Evolutionary conservation across 352 stramenopile genomes (phyloP).

Genomic region (Phytophthora megakarya): DNA sequence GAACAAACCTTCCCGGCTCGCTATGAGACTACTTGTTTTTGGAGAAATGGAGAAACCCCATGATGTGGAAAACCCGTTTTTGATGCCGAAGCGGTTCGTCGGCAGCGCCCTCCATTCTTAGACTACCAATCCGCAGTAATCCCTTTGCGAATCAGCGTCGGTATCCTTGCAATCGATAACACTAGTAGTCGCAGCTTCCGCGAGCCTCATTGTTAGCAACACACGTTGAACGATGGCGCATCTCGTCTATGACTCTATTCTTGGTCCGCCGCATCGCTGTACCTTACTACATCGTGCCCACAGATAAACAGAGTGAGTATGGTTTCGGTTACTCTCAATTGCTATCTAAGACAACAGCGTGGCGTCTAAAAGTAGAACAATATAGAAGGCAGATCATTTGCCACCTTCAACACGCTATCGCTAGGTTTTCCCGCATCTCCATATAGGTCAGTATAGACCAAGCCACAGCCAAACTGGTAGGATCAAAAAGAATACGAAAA

Average conservation of each 20-base stretch:
- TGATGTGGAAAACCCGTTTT: slow-evolving; percentile 4
- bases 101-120: background rate
- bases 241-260: background rate
- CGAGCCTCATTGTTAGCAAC: background rate
- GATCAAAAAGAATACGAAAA: too few species aligned
- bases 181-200: background rate
- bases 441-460: too few species aligned
- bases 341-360: too few species aligned
- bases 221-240: background rate
- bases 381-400: too few species aligned
- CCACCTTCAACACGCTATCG: too few species aligned
- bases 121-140: background rate
- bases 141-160: background rate
- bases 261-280: too few species aligned
- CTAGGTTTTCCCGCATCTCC: too few species aligned
- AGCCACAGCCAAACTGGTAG: too few species aligned
- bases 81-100: background rate
- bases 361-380: too few species aligned
- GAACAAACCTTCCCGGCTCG: background rate
- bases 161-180: background rate
- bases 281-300: too few species aligned
- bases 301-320: too few species aligned
- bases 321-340: too few species aligned
- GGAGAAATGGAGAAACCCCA: background rate
- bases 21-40: slow-evolving; percentile 1